A percentile compares a stretch with the other conserved stretches of the same genome.
Evolutionary conservation across 2,329 filamentous ascomycete genomes (phyloP).

Genomic region (Sporothrix euskadiensis): DNA sequence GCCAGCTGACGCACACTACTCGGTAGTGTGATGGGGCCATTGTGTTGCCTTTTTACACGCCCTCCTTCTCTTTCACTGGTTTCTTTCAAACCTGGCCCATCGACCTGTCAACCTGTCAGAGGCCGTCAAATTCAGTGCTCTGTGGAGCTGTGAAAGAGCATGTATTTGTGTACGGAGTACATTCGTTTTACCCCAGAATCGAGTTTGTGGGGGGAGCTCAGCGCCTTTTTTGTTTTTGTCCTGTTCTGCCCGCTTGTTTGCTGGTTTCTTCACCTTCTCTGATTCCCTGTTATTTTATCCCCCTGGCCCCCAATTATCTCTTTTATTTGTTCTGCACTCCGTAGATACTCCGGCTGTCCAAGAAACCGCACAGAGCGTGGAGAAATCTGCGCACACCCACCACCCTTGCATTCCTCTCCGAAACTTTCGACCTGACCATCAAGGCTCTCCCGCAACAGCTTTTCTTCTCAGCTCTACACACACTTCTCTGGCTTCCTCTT

Average conservation of each 20-base stretch:
- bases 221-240: neutral
- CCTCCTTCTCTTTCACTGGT: neutral
- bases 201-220: slow-evolving; percentile 8
- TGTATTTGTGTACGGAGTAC: neutral
- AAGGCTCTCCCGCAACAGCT: neutral
- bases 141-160: neutral
- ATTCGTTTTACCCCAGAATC: slow-evolving; percentile 16
- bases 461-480: neutral
- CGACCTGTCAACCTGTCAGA: slow-evolving; percentile 17
- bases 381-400: neutral
- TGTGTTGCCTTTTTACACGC: neutral
- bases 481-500: neutral
- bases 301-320: neutral
- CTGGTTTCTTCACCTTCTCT: neutral
- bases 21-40: slow-evolving; percentile 7
- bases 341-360: slow-evolving; percentile 4
- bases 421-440: neutral
- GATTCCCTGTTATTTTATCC: no score
- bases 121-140: neutral
- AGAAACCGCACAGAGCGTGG: neutral
- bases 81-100: neutral
- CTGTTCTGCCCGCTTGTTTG: neutral
- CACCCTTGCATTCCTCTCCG: neutral
- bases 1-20: slow-evolving; percentile 3
- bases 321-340: neutral